A percentile compares a stretch with the other conserved stretches of the same genome.
phyloP scores from a whole-genome alignment of 2,329 filamentous ascomycete genomes.

The Ophiostoma montium region DNA sequence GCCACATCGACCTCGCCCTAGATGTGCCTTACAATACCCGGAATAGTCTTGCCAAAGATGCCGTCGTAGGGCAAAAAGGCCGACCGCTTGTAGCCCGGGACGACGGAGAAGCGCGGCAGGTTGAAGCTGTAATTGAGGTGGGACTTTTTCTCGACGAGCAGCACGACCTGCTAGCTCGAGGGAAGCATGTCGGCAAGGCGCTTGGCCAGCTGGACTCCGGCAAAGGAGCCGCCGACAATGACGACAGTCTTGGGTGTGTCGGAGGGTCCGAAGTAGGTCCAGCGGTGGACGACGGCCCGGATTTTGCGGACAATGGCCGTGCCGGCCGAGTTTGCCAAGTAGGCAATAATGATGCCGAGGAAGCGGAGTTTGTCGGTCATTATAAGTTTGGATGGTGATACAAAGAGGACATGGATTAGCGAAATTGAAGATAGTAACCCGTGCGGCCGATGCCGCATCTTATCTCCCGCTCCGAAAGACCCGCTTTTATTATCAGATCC shows the following conservation, averaged over 20 bases:
- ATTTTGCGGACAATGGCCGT: neutral
- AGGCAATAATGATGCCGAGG: neutral
- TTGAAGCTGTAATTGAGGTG: constrained; percentile 49
- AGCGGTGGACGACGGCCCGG: constrained; percentile 5
- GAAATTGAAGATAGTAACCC: neutral
- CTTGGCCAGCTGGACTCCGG: constrained; percentile 35
- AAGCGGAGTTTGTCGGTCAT: constrained; percentile 9
- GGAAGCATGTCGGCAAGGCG: constrained; percentile 34
- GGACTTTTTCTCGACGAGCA: constrained; percentile 44
- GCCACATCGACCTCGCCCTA: constrained; percentile 17
- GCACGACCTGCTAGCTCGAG: constrained; percentile 33
- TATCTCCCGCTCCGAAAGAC: constrained; percentile 10
- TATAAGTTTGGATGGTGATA: neutral
- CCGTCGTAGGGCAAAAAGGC: constrained; percentile 45
- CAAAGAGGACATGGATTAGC: no score
- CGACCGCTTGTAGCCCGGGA: constrained; percentile 40
- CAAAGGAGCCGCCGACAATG: constrained; percentile 44
- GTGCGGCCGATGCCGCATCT: neutral
- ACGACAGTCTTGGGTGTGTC: constrained; percentile 30
- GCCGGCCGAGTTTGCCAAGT: neutral
- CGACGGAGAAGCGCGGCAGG: constrained; percentile 43
- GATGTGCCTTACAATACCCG: constrained; percentile 25
- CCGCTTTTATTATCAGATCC: constrained; percentile 5
- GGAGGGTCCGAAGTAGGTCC: constrained; percentile 9
- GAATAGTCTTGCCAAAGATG: constrained; percentile 22